Evolutionary conservation across 2,329 filamentous ascomycete genomes (phyloP), one percentile per base, ranked within the genome.

Genomic region (Pyrenochaeta sp.): DNA sequence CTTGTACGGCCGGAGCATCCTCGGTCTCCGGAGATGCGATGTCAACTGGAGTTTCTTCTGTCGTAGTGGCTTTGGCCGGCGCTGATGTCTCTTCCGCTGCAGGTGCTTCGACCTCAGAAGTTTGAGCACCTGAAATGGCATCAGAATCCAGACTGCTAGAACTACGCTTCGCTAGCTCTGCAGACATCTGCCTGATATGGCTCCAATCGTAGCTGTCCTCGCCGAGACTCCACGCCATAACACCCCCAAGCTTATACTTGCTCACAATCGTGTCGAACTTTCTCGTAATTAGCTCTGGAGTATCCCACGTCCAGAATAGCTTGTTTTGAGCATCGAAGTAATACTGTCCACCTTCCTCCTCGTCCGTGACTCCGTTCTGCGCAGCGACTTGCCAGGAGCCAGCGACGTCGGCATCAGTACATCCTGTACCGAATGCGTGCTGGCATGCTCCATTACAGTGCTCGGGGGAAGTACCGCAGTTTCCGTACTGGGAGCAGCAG

Each of bases 291-390:
- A 87, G 81, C 7, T 81, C 80, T 0, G 84, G 81, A 0, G 87
- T 90, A 59, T 93, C 91, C 81, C 88, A 92, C 0, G 88, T 88
- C 90, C 90, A 93, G 84, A 90, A 93, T 30, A 89, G 72, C 52
- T 83, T 77, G 63, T 86, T 80, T 4, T 78, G 62, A 0, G 72
- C 58, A 68, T 93, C 90, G 82, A 85, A 90, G 76, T 86, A 92
- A 72, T 89, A 91, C 71, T 88, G 84, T 0, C 89, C 90, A 22
- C 89, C 90, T 2, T 79, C 76, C 1, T 77, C 64, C 1, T 82
- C 74, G 62, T 92, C 90, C 30, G 86, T 87, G 46, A 72, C 71
- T 0, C 87, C 88, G 9, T 83, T 61, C 0, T 76, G 66, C 49
- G 81, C 71, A 0, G 90, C 89, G 13, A 79, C 81, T 15, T 78